Conservation (phyloP, 176 grass and related monocot species). For the Oropetium thomaeum region DNA sequence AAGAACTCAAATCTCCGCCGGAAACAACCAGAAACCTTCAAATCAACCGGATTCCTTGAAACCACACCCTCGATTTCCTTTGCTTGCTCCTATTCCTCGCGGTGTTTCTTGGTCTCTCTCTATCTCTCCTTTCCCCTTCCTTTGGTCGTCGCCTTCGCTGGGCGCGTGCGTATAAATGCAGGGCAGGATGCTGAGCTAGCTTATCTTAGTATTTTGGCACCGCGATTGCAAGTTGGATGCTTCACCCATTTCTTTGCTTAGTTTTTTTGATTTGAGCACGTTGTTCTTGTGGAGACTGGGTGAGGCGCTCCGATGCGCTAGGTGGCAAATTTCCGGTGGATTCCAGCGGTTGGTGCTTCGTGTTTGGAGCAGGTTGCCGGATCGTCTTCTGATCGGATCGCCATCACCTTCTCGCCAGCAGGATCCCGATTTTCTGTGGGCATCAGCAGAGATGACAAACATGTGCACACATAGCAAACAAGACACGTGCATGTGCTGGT, state of each 20-base stretch:
- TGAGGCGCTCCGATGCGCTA: neutral
- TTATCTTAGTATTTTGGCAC: neutral
- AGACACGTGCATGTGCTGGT: no score
- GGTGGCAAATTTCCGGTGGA: neutral
- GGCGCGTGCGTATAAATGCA: neutral
- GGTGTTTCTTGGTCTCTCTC: neutral
- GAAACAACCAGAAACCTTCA: neutral
- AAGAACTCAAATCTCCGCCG: conserved; percentile 22
- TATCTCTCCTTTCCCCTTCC: neutral
- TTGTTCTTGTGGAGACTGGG: conserved; percentile 21
- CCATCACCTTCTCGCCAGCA: neutral
- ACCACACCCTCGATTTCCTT: neutral
- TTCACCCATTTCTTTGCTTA: neutral
- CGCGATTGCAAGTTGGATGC: neutral
- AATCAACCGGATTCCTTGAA: neutral
- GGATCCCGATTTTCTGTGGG: conserved; percentile 16
- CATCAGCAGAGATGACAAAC: neutral
- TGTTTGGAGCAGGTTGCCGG: neutral
- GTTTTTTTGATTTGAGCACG: conserved; percentile 27
- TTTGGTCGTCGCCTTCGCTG: neutral
- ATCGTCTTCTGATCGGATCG: neutral
- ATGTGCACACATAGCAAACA: no score
- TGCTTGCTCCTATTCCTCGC: neutral
- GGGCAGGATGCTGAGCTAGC: neutral
- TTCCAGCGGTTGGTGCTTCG: neutral